A percentile compares a stretch with the other conserved stretches of the same genome.
Conservation (phyloP, 169 alveolate genomes). For the Plasmodium berghei region DNA sequence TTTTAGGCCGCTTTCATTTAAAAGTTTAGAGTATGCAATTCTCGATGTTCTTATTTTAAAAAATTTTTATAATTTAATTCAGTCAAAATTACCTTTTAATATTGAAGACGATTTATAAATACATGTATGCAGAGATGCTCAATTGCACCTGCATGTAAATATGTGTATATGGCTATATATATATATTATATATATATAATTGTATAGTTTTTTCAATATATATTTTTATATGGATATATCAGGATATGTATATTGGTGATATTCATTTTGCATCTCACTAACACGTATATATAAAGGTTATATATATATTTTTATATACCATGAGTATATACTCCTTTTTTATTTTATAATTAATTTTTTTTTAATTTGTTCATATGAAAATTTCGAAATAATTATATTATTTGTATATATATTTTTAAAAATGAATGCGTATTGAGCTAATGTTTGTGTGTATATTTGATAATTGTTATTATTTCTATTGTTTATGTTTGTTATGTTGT, state of each 20-base stretch:
- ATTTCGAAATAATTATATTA: too few relatives aligned
- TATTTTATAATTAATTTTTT: not conserved
- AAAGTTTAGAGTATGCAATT: slow-evolving; percentile 60
- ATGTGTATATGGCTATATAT: not conserved
- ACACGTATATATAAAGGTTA: not conserved
- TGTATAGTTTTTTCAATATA: not conserved
- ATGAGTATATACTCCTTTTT: not conserved
- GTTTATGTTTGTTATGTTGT: too few relatives aligned
- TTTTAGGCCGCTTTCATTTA: slow-evolving; percentile 57
- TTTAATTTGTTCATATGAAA: not conserved
- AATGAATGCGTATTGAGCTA: too few relatives aligned
- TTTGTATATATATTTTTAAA: too few relatives aligned
- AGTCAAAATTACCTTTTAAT: slow-evolving; percentile 27
- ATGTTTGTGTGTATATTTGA: too few relatives aligned
- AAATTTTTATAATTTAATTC: slow-evolving; percentile 54
- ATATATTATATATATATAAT: not conserved
- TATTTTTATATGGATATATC: not conserved
- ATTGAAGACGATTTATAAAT: slow-evolving; percentile 37
- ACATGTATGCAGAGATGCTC: not conserved
- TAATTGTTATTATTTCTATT: too few relatives aligned
- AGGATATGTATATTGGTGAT: not conserved
- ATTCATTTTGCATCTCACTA: not conserved
- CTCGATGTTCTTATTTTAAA: slow-evolving; percentile 65
- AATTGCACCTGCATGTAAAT: not conserved
- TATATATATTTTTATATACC: not conserved